Evolutionary conservation across 2,329 filamentous ascomycete genomes (phyloP).

Genomic region (Fusarium illudens): DNA sequence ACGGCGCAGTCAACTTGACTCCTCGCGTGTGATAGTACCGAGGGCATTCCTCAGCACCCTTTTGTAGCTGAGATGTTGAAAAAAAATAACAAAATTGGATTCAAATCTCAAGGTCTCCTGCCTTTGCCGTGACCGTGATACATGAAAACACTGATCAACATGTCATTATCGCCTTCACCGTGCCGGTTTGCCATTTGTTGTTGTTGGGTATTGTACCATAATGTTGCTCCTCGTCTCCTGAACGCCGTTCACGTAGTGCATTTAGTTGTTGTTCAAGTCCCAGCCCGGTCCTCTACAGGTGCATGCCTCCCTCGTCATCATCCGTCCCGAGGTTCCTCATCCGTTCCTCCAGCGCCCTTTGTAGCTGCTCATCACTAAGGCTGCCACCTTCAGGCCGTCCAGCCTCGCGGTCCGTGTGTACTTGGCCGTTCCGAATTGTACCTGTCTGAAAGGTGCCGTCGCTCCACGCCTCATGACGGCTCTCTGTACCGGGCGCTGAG

Average conservation of each 20-base stretch:
- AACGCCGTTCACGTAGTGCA: slow-evolving; percentile 39
- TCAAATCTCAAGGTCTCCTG: slow-evolving; percentile 3
- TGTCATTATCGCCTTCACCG: background rate
- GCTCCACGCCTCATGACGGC: slow-evolving; percentile 59
- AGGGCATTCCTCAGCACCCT: slow-evolving; percentile 23
- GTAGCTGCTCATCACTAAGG: slow-evolving; percentile 67
- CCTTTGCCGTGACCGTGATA: background rate
- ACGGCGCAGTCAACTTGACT: slow-evolving; percentile 18
- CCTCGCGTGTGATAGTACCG: slow-evolving; percentile 10
- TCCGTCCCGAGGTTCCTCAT: slow-evolving; percentile 57
- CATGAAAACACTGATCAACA: background rate
- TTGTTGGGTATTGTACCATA: slow-evolving; percentile 37
- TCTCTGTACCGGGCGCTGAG: slow-evolving; percentile 12
- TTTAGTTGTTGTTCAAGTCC: background rate
- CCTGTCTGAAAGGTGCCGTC: slow-evolving; percentile 72
- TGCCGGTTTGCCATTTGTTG: slow-evolving; percentile 5
- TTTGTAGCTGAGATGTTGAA: slow-evolving; percentile 28
- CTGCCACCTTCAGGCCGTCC: slow-evolving; percentile 52
- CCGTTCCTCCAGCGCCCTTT: slow-evolving; percentile 63
- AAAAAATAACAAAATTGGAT: slow-evolving; percentile 39
- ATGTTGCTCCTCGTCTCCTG: slow-evolving; percentile 24
- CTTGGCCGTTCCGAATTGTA: slow-evolving; percentile 60
- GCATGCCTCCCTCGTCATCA: slow-evolving; percentile 65
- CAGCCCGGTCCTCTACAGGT: slow-evolving; percentile 56
- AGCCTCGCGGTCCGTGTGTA: slow-evolving; percentile 53